phyloP scores from a whole-genome alignment of 2,329 filamentous ascomycete species.

The Rhytidhysteron rufulum region DNA sequence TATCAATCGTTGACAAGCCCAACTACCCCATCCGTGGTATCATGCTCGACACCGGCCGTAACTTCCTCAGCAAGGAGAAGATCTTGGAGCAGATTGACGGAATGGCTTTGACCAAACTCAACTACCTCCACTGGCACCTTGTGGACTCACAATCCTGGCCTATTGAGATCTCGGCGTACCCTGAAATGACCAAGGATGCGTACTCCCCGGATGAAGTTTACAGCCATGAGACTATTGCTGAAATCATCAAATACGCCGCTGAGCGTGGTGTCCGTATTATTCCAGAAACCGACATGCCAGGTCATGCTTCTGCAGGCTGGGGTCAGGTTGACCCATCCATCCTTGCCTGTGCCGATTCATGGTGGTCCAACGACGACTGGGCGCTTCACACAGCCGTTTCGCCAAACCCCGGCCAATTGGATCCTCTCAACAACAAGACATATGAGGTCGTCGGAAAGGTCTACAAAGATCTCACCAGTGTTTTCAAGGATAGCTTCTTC shows the following conservation, averaged over 20 bases:
- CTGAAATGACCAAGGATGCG: constrained; percentile 52
- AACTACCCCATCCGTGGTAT: constrained; percentile 53
- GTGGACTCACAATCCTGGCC: constrained; percentile 56
- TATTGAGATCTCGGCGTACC: constrained; percentile 47
- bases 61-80: constrained; percentile 51
- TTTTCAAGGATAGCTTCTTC: constrained; percentile 53
- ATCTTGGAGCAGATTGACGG: constrained; percentile 54
- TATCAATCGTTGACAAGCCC: constrained; percentile 48
- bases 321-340: constrained; percentile 55
- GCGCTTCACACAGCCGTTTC: constrained; percentile 52
- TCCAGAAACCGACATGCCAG: constrained; percentile 61
- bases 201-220: constrained; percentile 50
- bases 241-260: constrained; percentile 48
- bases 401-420: constrained; percentile 55
- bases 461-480: constrained; percentile 49
- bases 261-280: constrained; percentile 57
- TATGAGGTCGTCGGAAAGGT: constrained; percentile 53
- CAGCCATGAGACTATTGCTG: constrained; percentile 40
- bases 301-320: constrained; percentile 55
- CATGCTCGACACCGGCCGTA: constrained; percentile 54
- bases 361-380: constrained; percentile 60
- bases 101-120: constrained; percentile 55
- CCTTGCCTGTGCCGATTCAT: constrained; percentile 53
- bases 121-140: constrained; percentile 57
- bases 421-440: constrained; percentile 54